A percentile compares a stretch with the other conserved stretches of the same genome.
These are phyloP conservation scores for Penicillium soppii DNA, from an alignment of 495 filamentous ascomycete species.

Conservation along the genomic window DNA sequence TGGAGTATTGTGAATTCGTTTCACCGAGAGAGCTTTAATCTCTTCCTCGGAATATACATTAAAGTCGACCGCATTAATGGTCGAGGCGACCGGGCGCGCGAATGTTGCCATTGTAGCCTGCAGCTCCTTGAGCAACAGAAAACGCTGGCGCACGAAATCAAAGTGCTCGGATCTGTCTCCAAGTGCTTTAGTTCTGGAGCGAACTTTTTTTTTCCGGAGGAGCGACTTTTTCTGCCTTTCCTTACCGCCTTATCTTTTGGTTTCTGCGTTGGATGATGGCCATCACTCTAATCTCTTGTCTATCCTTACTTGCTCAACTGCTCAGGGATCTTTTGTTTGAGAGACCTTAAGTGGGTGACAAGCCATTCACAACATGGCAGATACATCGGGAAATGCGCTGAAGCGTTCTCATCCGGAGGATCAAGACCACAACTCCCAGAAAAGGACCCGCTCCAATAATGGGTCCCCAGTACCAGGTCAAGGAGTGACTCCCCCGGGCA, in stretches of 20 bases:
- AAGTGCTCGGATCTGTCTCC: slow-evolving; percentile 23
- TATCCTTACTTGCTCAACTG: not conserved
- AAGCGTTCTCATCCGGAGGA: slow-evolving; percentile 61
- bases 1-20: slow-evolving; percentile 81
- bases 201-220: slow-evolving; percentile 21
- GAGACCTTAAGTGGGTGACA: slow-evolving; percentile 5
- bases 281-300: slow-evolving; percentile 1
- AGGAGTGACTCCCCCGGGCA: slow-evolving; percentile 35
- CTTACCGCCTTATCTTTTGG: slow-evolving; percentile 24
- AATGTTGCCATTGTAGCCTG: slow-evolving; percentile 66
- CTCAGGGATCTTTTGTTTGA: not conserved
- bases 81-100: slow-evolving; percentile 81
- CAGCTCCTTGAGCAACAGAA: slow-evolving; percentile 45
- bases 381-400: slow-evolving; percentile 47
- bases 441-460: slow-evolving; percentile 59
- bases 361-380: slow-evolving; percentile 45
- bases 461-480: slow-evolving; percentile 51
- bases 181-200: slow-evolving; percentile 27
- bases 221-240: slow-evolving; percentile 32
- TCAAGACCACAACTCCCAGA: slow-evolving; percentile 52
- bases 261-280: slow-evolving; percentile 7
- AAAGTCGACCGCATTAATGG: slow-evolving; percentile 88
- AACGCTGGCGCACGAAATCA: slow-evolving; percentile 36
- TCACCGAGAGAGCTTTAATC: slow-evolving; percentile 85
- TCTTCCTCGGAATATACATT: slow-evolving; percentile 75